phyloP scores from a whole-genome alignment of 139 green algal species.

The Zygnema circumcarinatum region DNA sequence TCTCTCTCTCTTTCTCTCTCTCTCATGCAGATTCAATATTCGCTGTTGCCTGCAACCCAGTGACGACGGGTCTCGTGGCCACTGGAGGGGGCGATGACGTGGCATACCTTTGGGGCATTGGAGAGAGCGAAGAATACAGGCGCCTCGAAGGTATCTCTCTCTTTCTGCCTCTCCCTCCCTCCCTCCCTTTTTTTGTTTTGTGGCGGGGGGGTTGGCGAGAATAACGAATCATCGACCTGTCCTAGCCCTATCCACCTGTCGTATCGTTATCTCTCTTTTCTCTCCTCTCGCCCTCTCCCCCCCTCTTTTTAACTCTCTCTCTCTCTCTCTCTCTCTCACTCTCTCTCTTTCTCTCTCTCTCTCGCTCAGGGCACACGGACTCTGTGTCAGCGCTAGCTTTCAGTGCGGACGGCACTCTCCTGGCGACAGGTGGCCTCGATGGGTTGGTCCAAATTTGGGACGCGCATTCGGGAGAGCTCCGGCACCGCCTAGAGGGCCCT shows the following conservation, averaged over 20 bases:
- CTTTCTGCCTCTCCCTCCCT: neutral
- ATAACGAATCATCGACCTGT: too few species aligned
- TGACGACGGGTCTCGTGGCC: conserved; percentile 18
- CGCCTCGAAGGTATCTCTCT: conserved; percentile 15
- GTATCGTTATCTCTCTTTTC: too few species aligned
- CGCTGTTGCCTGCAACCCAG: conserved; percentile 37
- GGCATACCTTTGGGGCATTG: conserved; percentile 56
- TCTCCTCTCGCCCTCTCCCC: neutral
- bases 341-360: neutral
- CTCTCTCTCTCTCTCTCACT: conserved; percentile 1
- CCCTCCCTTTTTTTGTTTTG: too few species aligned
- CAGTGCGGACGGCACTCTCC: conserved; percentile 70
- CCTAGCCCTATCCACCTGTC: too few species aligned
- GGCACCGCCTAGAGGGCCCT: conserved; percentile 57
- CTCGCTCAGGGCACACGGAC: conserved; percentile 80
- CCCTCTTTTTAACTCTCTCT: neutral
- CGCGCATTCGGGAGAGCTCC: conserved; percentile 59
- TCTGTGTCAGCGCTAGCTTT: conserved; percentile 82
- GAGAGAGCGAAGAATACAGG: conserved; percentile 34
- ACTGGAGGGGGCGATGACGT: conserved; percentile 55
- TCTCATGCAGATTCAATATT: conserved; percentile 34
- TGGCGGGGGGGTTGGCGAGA: too few species aligned
- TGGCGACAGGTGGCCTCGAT: conserved; percentile 89
- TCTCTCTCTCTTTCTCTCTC: neutral
- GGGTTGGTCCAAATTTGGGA: conserved; percentile 80